Percentiles rank a stretch among this genome's conserved stretches.
Conservation (phyloP, 1,284 basidiomycete species). For the Ganoderma resinaceum region DNA sequence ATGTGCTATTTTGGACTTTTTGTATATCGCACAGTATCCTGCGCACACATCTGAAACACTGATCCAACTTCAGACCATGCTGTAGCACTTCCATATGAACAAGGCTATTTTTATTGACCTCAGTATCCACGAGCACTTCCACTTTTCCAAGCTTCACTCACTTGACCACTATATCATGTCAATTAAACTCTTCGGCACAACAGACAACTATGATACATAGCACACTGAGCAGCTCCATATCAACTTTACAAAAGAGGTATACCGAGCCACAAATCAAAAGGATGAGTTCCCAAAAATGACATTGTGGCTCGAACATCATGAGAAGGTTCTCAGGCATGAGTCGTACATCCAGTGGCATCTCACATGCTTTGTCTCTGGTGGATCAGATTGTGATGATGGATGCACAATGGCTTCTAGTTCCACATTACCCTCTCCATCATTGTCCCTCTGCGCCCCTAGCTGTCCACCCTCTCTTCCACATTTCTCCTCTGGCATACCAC, state of each 20-base stretch:
- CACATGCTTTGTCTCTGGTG: too few species aligned
- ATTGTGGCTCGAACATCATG: conserved; percentile 42
- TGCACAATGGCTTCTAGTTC: too few species aligned
- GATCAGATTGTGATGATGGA: too few species aligned
- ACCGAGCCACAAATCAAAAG: conserved; percentile 41
- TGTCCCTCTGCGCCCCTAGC: too few species aligned
- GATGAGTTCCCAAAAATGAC: conserved; percentile 47
- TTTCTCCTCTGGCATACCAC: too few species aligned
- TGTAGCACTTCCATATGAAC: conserved; percentile 11
- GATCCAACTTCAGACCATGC: neutral
- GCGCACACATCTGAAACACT: conserved; percentile 1
- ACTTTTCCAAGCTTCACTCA: conserved; percentile 31
- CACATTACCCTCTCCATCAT: too few species aligned
- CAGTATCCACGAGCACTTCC: conserved; percentile 32
- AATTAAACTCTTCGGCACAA: conserved; percentile 11
- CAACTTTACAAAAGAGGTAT: conserved; percentile 36
- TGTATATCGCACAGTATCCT: conserved; percentile 10
- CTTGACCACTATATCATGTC: conserved; percentile 13
- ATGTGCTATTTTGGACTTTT: conserved; percentile 3
- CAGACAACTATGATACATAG: conserved; percentile 18
- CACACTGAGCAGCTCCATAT: conserved; percentile 36
- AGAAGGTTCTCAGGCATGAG: conserved; percentile 24
- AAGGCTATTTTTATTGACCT: conserved; percentile 15
- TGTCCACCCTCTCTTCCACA: too few species aligned
- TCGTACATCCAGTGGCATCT: conserved; percentile 12